phyloP scores from a whole-genome alignment of 495 filamentous ascomycete species.

The Rostrohypoxylon terebratum region DNA sequence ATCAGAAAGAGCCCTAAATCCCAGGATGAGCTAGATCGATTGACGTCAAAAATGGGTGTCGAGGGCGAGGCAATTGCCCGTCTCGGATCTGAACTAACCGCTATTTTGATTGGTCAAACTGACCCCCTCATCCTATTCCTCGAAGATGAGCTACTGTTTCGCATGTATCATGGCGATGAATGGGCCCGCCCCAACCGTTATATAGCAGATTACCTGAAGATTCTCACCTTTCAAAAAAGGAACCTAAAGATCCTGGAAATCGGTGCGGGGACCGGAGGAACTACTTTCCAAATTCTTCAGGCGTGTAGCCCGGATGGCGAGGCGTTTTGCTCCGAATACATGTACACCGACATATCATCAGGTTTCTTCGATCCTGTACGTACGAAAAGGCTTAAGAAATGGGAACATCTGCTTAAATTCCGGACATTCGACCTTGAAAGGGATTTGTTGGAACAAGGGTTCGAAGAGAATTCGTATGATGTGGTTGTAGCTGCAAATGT shows the following conservation, averaged over 20 bases:
- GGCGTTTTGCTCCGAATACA: neutral
- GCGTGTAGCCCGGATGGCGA: neutral
- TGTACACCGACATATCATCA: neutral
- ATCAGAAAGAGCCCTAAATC: neutral
- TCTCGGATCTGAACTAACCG: neutral
- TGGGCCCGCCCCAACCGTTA: neutral
- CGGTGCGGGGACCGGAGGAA: neutral
- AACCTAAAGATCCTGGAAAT: neutral
- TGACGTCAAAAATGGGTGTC: neutral
- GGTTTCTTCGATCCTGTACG: constrained; percentile 1
- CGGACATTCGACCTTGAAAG: neutral
- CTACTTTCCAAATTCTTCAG: neutral
- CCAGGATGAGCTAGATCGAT: neutral
- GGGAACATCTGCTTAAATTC: neutral
- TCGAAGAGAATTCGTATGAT: neutral
- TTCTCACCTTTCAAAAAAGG: neutral
- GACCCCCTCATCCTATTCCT: neutral
- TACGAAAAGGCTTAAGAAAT: neutral
- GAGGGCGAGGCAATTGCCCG: neutral
- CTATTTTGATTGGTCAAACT: neutral
- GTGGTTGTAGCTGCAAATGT: neutral
- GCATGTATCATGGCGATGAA: neutral
- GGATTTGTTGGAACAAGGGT: neutral
- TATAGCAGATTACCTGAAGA: neutral
- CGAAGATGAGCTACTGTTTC: neutral